Conservation (phyloP, 148 eudicot species). For the Silene conica region DNA sequence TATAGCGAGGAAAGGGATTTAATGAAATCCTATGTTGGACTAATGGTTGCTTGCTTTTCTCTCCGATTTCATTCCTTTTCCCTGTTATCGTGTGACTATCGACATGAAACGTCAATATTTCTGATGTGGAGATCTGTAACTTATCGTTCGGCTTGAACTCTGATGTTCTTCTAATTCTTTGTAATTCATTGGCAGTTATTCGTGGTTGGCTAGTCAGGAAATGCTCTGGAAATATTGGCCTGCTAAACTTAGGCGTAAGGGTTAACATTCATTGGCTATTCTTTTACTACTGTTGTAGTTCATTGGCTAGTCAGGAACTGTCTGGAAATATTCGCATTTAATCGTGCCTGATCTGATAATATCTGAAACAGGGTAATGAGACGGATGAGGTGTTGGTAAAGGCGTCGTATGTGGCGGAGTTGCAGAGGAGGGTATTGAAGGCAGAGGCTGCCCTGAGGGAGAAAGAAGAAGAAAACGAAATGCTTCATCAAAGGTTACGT, state of each 20-base stretch:
- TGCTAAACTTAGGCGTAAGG: slow-evolving; percentile 65
- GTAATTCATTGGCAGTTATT: slow-evolving; percentile 41
- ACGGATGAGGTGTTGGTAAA: slow-evolving; percentile 77
- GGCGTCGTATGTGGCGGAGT: slow-evolving; percentile 79
- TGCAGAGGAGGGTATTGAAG: slow-evolving; percentile 85
- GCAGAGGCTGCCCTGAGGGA: slow-evolving; percentile 84
- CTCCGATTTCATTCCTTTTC: neutral
- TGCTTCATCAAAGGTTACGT: slow-evolving; percentile 76
- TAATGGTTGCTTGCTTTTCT: neutral
- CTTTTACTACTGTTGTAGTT: neutral
- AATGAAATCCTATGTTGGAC: too few relatives aligned
- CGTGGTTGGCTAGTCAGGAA: slow-evolving; percentile 93
- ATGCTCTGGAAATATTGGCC: slow-evolving; percentile 81
- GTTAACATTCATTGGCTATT: slow-evolving; percentile 25
- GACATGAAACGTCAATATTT: slow-evolving; percentile 1
- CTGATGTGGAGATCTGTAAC: neutral
- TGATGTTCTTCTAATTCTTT: slow-evolving; percentile 3
- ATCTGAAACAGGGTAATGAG: slow-evolving; percentile 51
- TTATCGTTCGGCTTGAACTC: neutral
- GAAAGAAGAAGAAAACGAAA: slow-evolving; percentile 86
- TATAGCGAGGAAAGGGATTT: neutral
- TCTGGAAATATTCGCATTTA: too few relatives aligned
- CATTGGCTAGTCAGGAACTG: neutral
- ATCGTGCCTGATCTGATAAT: neutral
- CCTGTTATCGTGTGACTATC: neutral